Conservation (phyloP, 805 yeast genomes). For the Suhomyces sp. region DNA sequence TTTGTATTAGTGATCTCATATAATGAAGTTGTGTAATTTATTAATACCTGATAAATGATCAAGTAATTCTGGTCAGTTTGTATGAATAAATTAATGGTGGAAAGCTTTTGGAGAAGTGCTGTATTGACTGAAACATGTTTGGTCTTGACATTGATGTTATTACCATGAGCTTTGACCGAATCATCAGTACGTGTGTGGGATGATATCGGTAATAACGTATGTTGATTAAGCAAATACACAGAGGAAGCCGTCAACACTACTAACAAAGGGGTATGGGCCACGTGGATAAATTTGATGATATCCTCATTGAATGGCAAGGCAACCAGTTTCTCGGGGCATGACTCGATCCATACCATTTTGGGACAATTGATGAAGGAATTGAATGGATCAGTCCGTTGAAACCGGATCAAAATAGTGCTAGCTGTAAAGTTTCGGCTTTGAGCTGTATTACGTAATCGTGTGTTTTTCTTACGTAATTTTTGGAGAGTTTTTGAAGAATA, state of each 20-base stretch:
- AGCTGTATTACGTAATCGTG: no score
- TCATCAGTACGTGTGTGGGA: slow-evolving; percentile 44
- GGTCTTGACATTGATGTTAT: slow-evolving; percentile 40
- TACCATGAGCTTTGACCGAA: slow-evolving; percentile 49
- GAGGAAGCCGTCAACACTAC: slow-evolving; percentile 29
- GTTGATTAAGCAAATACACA: slow-evolving; percentile 30
- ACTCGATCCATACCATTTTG: slow-evolving; percentile 37
- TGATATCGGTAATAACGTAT: slow-evolving; percentile 43
- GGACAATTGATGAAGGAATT: no score
- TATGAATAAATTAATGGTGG: slow-evolving; percentile 35
- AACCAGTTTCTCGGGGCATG: slow-evolving; percentile 28
- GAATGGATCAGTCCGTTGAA: no score
- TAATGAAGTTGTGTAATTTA: slow-evolving; percentile 30
- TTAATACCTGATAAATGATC: slow-evolving; percentile 41
- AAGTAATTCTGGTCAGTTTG: slow-evolving; percentile 40
- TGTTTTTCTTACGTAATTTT: no score
- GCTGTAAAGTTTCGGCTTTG: no score
- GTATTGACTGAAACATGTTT: slow-evolving; percentile 39
- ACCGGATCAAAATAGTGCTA: no score
- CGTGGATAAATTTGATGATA: slow-evolving; percentile 19
- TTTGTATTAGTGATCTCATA: slow-evolving; percentile 31
- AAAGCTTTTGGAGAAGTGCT: slow-evolving; percentile 27
- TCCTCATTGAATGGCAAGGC: slow-evolving; percentile 20
- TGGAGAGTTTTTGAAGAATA: no score
- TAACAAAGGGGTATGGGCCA: slow-evolving; percentile 27